Conservation (phyloP, 768 basidiomycete genomes). For the Boletellus ananas region DNA sequence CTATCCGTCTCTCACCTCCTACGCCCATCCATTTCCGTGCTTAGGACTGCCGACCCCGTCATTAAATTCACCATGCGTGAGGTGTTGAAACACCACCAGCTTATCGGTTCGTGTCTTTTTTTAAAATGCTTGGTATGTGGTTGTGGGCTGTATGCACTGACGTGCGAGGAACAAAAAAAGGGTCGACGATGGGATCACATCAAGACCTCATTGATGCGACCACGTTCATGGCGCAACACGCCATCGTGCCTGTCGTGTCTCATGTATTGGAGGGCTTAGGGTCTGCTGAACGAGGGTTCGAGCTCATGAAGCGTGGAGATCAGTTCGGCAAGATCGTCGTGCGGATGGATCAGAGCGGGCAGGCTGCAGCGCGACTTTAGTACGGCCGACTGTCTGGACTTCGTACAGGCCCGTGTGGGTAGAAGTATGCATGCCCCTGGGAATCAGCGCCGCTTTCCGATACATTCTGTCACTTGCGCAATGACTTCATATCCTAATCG, state of each 20-base stretch:
- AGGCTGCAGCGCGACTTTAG: slow-evolving; percentile 26
- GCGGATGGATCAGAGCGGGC: slow-evolving; percentile 33
- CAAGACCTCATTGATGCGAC: slow-evolving; percentile 72
- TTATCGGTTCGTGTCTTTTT: slow-evolving; percentile 52
- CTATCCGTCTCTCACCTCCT: neutral
- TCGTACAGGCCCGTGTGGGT: neutral
- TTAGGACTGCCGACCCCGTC: slow-evolving; percentile 58
- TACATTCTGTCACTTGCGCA: too few species aligned
- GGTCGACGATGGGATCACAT: slow-evolving; percentile 82
- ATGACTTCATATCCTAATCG: too few species aligned
- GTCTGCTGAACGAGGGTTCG: slow-evolving; percentile 65
- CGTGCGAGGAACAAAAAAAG: slow-evolving; percentile 34
- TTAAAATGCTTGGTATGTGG: neutral
- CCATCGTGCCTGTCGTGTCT: slow-evolving; percentile 67
- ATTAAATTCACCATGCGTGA: slow-evolving; percentile 74
- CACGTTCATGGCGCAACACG: slow-evolving; percentile 59
- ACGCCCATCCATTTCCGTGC: slow-evolving; percentile 12
- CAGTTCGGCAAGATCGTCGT: slow-evolving; percentile 81
- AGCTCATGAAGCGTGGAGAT: slow-evolving; percentile 54
- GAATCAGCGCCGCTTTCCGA: neutral
- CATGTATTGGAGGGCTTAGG: slow-evolving; percentile 66
- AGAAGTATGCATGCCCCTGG: neutral
- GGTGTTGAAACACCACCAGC: slow-evolving; percentile 67
- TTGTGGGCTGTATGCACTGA: slow-evolving; percentile 9
- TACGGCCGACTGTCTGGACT: neutral